Evolutionary conservation across 2,329 filamentous ascomycete species (phyloP).

Genomic region (Huntiella savannae): DNA sequence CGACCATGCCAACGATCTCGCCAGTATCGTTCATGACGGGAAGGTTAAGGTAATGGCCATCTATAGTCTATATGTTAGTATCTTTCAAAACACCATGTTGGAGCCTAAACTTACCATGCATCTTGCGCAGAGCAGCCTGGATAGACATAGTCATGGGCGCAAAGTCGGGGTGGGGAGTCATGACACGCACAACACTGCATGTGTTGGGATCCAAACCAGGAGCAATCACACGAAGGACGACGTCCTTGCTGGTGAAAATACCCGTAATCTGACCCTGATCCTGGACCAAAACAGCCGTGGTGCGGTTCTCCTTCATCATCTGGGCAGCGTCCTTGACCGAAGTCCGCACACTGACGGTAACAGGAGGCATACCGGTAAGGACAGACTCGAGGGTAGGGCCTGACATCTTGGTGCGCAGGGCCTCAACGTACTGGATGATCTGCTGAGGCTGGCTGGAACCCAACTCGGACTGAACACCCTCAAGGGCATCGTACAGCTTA

Average conservation of each 20-base stretch:
- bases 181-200: conserved; percentile 94
- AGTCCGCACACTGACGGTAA: conserved; percentile 85
- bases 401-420: conserved; percentile 88
- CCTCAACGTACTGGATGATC: conserved; percentile 97
- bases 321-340: conserved; percentile 90
- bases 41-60: conserved; percentile 94
- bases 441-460: conserved; percentile 93
- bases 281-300: conserved; percentile 86
- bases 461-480: conserved; percentile 93
- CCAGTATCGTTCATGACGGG: conserved; percentile 95
- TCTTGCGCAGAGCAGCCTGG: conserved; percentile 91
- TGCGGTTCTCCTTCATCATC: conserved; percentile 98
- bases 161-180: conserved; percentile 98
- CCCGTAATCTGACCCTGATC: conserved; percentile 94
- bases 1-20: conserved; percentile 98
- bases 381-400: conserved; percentile 91
- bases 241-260: conserved; percentile 99
- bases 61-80: conserved; percentile 24
- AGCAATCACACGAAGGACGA: conserved; percentile 92
- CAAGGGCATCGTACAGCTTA: conserved; percentile 90
- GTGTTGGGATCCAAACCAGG: conserved; percentile 83
- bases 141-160: conserved; percentile 98
- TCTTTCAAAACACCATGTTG: not conserved
- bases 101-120: conserved; percentile 60
- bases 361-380: conserved; percentile 75